Evolutionary conservation across 148 eudicot species (phyloP).

Genomic region (Rhododendron ferrugineum): DNA sequence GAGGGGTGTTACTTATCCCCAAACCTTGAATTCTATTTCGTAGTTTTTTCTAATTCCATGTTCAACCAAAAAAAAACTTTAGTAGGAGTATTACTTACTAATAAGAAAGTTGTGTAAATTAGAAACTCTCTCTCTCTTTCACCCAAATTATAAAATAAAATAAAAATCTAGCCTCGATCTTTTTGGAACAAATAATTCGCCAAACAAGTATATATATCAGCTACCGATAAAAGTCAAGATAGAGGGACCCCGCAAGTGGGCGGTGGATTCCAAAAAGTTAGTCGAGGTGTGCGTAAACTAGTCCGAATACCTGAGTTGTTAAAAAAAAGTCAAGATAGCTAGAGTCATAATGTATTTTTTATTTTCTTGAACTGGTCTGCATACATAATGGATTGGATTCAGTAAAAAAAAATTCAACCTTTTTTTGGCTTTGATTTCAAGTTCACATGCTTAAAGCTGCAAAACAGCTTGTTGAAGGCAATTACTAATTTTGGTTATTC

Average conservation of each 20-base stretch:
- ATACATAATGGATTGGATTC: neutral
- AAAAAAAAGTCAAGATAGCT: neutral
- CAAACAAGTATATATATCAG: neutral
- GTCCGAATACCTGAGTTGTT: no score
- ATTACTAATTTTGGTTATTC: no score
- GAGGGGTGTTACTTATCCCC: no score
- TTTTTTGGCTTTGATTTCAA: neutral
- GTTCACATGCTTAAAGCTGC: no score
- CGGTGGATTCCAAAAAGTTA: neutral
- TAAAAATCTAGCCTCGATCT: neutral
- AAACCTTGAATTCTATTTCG: no score
- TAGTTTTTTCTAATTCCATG: no score
- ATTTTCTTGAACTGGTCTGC: neutral
- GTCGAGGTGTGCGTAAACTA: no score
- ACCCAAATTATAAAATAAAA: no score
- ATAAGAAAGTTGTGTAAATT: neutral
- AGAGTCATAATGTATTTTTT: no score
- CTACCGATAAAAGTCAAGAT: neutral
- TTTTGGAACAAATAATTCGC: neutral
- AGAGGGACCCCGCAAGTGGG: neutral
- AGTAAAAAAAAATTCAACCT: neutral
- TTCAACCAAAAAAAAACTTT: no score
- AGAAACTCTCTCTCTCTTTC: neutral
- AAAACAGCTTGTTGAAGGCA: no score
- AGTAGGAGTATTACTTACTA: no score